Conservation (phyloP, 345 rosid genomes). For the Hibiscus trionum region DNA sequence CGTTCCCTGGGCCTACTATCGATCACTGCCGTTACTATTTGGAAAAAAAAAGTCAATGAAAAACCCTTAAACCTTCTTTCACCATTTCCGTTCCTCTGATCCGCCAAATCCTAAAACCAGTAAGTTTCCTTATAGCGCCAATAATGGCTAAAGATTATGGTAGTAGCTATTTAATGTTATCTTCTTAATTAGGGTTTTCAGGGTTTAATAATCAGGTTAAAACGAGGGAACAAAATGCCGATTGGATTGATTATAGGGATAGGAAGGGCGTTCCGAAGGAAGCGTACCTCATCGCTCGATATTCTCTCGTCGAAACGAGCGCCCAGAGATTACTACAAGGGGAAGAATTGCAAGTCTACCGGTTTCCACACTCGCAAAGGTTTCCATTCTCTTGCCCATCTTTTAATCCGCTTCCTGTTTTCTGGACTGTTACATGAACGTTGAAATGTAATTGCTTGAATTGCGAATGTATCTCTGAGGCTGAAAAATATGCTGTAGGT, state of each 20-base stretch:
- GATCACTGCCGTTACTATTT: neutral
- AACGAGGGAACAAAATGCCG: constrained; percentile 33
- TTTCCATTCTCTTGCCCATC: constrained; percentile 2
- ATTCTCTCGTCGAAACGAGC: constrained; percentile 81
- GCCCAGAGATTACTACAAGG: constrained; percentile 71
- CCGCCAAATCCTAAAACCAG: neutral
- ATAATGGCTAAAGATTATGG: neutral
- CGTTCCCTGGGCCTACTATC: neutral
- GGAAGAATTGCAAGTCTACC: constrained; percentile 71
- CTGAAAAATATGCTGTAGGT: constrained; percentile 36
- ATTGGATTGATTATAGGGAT: constrained; percentile 55
- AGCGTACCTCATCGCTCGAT: constrained; percentile 72
- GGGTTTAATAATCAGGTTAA: neutral
- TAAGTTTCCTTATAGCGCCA: neutral
- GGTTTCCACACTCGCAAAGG: constrained; percentile 92
- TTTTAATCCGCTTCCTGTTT: too few species aligned
- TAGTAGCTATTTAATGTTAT: neutral
- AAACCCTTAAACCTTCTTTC: neutral
- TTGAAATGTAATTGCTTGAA: neutral
- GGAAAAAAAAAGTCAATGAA: too few species aligned
- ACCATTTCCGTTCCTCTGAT: neutral
- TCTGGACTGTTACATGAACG: neutral
- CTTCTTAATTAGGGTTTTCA: neutral
- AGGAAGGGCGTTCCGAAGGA: constrained; percentile 57
- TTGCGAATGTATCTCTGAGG: neutral